Conservation (phyloP, 106 monocot genomes). For the Dendrobium huoshanense region DNA sequence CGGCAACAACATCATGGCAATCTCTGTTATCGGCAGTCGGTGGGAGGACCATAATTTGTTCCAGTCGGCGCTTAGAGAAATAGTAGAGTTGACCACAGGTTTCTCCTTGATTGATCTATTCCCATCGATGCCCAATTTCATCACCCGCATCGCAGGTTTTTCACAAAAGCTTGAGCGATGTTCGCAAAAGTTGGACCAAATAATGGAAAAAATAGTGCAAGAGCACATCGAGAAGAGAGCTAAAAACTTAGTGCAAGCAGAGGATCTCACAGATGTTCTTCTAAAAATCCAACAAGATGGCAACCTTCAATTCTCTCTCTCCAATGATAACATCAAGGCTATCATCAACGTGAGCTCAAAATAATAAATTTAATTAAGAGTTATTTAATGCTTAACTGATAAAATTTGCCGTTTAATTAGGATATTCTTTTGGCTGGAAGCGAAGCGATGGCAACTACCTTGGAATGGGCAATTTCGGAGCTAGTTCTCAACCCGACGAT, state of each 20-base stretch:
- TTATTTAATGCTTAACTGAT: too few relatives aligned
- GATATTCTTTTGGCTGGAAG: neutral
- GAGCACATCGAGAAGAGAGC: neutral
- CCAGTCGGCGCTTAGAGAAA: neutral
- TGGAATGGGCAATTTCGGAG: slow-evolving; percentile 8
- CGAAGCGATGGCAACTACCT: neutral
- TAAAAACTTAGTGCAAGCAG: neutral
- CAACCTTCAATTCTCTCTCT: slow-evolving; percentile 1
- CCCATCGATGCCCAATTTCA: slow-evolving; percentile 13
- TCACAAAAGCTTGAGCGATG: neutral
- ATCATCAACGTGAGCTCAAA: slow-evolving; percentile 11
- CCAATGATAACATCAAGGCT: slow-evolving; percentile 19
- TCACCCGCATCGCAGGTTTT: neutral
- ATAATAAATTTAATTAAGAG: too few relatives aligned
- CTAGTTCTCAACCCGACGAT: neutral
- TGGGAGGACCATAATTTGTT: slow-evolving; percentile 6
- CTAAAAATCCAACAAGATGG: slow-evolving; percentile 19
- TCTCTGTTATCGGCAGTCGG: slow-evolving; percentile 8
- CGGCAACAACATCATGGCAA: slow-evolving; percentile 1
- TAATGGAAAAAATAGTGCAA: slow-evolving; percentile 8
- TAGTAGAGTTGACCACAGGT: neutral
- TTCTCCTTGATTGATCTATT: slow-evolving; percentile 21
- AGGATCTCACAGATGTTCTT: slow-evolving; percentile 13
- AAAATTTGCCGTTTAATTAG: neutral
- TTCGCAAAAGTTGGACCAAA: neutral